Base-by-base conservation (phyloP, 352 stramenopile genomes). In the Globisporangium nagaii region DNA sequence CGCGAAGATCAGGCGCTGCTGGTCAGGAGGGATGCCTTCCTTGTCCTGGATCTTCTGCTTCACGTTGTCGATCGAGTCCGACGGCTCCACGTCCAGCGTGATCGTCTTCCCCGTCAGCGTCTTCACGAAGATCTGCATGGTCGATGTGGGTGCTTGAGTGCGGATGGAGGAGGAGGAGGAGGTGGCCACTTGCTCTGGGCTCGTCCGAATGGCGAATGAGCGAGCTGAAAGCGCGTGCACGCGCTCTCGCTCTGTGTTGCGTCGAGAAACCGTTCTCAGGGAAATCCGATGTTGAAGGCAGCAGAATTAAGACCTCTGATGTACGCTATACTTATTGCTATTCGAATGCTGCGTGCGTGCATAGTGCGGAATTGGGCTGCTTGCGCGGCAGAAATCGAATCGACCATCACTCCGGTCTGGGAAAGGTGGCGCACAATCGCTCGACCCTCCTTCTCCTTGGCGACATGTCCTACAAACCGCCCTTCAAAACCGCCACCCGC, bases 1-100 rank as follows among this genome's bases (percentile, higher is more conserved):
- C n/a, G 84, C 93, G 68, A 98, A 98, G 64, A 98, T 98, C 49
- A 98, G 76, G 32, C 94, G 79, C 72, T 98, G 93, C 73, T 98
- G 91, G 63, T 98, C 93, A 37, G 89, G 75, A 25, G 92, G 95
- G 43, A 98, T 98, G 49, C 91, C 92, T 65, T 97, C 87, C 68
- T 87, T 97, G 65, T 96, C 86, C 47, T 94, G 66, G 68, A 97
- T 97, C 71, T 96, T 97, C 30, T 90, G 84, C 87, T 99, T 99
- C 40, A 99, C 95, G 67, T 98, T 93, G 72, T 97, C 90, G 52
- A 98, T 97, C 15, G 79, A 91, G 79, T 98, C 89, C 25, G 83
- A 88, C 46, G 93, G 84, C 66, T 97, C 91, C 7, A 97, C 83
- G 65, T 97, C 89, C 28, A 97, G 79, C 22, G 81, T 94, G 52